Conservation (phyloP, 2,329 filamentous ascomycete genomes). For the Zymoseptoria passerinii region DNA sequence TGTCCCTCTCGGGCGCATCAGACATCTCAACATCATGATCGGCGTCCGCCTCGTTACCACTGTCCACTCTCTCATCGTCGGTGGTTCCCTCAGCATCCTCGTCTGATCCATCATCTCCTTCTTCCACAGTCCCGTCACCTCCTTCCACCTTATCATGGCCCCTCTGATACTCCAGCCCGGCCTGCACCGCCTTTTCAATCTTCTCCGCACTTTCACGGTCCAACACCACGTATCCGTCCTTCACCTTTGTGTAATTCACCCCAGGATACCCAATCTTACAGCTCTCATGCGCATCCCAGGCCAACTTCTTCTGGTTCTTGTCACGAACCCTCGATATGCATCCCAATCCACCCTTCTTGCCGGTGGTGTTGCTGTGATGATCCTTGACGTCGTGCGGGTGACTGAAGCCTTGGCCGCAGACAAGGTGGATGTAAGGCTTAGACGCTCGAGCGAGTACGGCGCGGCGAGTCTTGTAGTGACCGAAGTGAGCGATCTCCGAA, state of each 20-base stretch:
- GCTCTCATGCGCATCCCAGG: constrained; percentile 19
- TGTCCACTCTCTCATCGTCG: neutral
- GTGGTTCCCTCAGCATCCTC: neutral
- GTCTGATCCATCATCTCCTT: neutral
- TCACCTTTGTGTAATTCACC: constrained; percentile 14
- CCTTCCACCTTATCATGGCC: neutral
- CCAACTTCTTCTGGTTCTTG: neutral
- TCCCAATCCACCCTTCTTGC: constrained; percentile 1
- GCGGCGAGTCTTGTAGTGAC: constrained; percentile 17
- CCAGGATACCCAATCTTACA: constrained; percentile 13
- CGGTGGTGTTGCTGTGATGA: constrained; percentile 14
- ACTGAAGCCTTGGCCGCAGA: constrained; percentile 17
- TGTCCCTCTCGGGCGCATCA: neutral
- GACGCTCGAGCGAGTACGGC: constrained; percentile 14
- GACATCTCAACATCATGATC: neutral
- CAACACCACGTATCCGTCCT: constrained; percentile 19
- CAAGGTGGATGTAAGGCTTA: constrained; percentile 21
- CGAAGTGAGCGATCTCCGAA: constrained; percentile 11
- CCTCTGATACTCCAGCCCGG: constrained; percentile 4
- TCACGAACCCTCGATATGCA: constrained; percentile 3
- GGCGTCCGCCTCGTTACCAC: neutral
- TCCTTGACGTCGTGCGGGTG: constrained; percentile 21
- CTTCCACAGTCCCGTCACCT: neutral
- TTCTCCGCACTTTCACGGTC: constrained; percentile 18
- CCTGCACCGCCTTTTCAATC: constrained; percentile 14